Conservation (phyloP, 352 stramenopile genomes). For the Phytophthora colocasiae region DNA sequence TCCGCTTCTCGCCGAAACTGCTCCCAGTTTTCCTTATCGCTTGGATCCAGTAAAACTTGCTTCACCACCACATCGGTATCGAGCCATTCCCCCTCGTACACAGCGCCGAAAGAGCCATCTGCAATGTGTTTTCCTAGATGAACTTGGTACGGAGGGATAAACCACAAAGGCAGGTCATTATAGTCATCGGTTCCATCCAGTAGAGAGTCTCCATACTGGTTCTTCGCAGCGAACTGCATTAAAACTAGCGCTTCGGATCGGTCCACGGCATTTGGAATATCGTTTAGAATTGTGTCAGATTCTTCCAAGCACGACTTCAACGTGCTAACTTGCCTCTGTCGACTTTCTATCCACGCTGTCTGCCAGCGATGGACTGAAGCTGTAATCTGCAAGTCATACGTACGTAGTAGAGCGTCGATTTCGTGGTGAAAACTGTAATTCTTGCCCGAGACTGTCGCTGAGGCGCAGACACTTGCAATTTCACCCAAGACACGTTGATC, state of each 20-base stretch:
- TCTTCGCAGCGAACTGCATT: constrained; percentile 15
- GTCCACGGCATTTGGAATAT: constrained; percentile 13
- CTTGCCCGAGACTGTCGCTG: constrained; percentile 15
- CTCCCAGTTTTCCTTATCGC: constrained; percentile 7
- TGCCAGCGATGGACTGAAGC: constrained; percentile 16
- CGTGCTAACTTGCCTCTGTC: background rate
- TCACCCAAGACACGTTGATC: constrained; percentile 6
- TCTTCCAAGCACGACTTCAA: constrained; percentile 14
- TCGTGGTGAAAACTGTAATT: constrained; percentile 33
- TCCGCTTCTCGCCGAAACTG: constrained; percentile 29
- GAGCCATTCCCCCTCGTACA: constrained; percentile 23
- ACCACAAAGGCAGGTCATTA: constrained; percentile 16
- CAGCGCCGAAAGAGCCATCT: constrained; percentile 26
- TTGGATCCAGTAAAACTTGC: constrained; percentile 15
- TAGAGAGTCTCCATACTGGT: background rate
- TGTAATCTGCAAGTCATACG: constrained; percentile 6
- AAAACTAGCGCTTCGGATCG: constrained; percentile 17
- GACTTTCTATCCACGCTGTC: constrained; percentile 10
- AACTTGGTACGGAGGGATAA: constrained; percentile 30
- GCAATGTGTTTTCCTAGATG: constrained; percentile 21
- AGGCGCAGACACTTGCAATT: constrained; percentile 16
- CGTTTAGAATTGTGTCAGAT: constrained; percentile 5
- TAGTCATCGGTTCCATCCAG: background rate
- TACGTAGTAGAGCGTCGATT: constrained; percentile 18
- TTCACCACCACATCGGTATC: constrained; percentile 33